Evolutionary conservation across 768 basidiomycete genomes (phyloP).

Genomic region (Holtermannia corniformis): DNA sequence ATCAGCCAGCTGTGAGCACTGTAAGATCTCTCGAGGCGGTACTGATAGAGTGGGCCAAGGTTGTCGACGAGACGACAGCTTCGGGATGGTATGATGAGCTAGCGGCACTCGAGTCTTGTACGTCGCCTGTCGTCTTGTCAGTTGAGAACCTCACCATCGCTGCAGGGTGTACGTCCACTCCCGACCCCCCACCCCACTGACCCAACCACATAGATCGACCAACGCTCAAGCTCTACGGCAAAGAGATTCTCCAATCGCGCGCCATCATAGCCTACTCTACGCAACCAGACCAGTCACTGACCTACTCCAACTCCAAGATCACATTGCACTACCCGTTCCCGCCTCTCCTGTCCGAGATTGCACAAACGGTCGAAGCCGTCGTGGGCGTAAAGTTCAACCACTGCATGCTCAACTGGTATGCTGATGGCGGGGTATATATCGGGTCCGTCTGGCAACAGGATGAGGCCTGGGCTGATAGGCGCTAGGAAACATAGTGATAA

Average conservation of each 20-base stretch:
- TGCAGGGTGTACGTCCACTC: constrained; percentile 12
- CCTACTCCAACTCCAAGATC: constrained; percentile 43
- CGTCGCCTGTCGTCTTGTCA: constrained; percentile 8
- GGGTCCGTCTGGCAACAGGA: constrained; percentile 23
- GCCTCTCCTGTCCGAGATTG: constrained; percentile 35
- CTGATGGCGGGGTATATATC: constrained; percentile 42
- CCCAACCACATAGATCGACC: constrained; percentile 41
- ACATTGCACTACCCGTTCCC: constrained; percentile 42
- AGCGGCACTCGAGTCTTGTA: constrained; percentile 39
- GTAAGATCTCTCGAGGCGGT: not conserved
- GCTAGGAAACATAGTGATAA: constrained; percentile 35
- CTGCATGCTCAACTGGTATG: constrained; percentile 45
- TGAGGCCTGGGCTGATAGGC: constrained; percentile 2
- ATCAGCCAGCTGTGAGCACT: constrained; percentile 24
- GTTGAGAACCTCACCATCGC: not conserved
- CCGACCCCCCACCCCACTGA: not conserved
- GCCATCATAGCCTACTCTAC: constrained; percentile 44
- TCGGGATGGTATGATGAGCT: constrained; percentile 40
- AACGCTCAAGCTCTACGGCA: constrained; percentile 44
- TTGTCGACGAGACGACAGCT: constrained; percentile 32
- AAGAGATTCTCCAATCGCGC: constrained; percentile 42
- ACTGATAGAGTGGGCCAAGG: constrained; percentile 13
- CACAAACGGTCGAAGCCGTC: constrained; percentile 31
- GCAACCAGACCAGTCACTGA: constrained; percentile 30
- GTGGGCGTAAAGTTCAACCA: constrained; percentile 44